Conservation (phyloP, 169 alveolate genomes). For the Besnoitia besnoiti region DNA sequence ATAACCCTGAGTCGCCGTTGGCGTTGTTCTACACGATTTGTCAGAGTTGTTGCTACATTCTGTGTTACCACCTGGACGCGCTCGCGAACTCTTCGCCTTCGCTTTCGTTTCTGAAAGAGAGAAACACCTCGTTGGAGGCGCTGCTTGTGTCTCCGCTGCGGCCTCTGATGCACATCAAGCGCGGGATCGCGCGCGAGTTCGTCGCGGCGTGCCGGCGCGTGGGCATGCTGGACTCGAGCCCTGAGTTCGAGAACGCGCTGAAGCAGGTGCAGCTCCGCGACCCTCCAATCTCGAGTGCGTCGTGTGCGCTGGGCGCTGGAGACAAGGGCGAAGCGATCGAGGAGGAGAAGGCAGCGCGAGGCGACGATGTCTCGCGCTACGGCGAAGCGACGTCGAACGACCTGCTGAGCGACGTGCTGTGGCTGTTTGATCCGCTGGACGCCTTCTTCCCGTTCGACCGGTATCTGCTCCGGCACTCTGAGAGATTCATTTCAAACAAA, state of each 20-base stretch:
- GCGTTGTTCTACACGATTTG: conserved; percentile 49
- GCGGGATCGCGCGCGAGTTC: conserved; percentile 39
- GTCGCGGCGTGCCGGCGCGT: conserved; percentile 43
- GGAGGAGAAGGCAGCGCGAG: background rate
- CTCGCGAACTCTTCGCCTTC: background rate
- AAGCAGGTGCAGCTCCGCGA: background rate
- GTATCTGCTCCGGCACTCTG: conserved; percentile 56
- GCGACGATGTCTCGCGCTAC: background rate
- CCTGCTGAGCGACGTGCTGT: conserved; percentile 15
- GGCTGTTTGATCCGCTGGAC: conserved; percentile 61
- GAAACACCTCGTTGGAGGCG: background rate
- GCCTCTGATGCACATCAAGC: conserved; percentile 37
- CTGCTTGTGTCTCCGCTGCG: conserved; percentile 20
- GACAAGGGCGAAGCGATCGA: background rate
- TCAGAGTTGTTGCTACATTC: conserved; percentile 44
- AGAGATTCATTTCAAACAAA: conserved; percentile 42
- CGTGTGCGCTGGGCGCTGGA: background rate
- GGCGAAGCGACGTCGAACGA: background rate
- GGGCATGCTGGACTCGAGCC: conserved; percentile 5
- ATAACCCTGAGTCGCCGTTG: conserved; percentile 42
- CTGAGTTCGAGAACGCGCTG: background rate
- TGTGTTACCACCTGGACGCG: conserved; percentile 46
- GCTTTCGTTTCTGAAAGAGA: background rate
- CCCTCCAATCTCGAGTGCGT: background rate
- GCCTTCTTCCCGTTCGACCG: conserved; percentile 64